Evolutionary conservation across 768 basidiomycete species (phyloP), one percentile per base, ranked within the genome.

Genomic region (Collybia mongolica): DNA sequence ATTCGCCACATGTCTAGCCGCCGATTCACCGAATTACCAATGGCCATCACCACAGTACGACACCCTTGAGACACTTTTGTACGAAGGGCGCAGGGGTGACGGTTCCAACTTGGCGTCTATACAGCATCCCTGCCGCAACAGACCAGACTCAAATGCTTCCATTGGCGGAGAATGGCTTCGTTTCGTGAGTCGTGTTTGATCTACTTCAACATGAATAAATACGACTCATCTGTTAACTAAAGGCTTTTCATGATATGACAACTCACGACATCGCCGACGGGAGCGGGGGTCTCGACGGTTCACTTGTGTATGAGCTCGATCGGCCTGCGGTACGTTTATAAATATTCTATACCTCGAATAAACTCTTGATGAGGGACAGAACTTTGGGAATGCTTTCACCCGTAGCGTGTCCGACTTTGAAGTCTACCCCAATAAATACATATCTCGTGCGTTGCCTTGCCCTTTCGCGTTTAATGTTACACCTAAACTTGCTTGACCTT

Each of bases 191-290:
- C 22, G 3, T 38, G 12, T 22, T 6, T 26, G 28, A 32, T 22
- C 6, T 46, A 7, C 14, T 44, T 26, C 48, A 2, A 22, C 18
- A 9, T 3, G 32, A 14, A 26, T 29, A 32, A 20, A 43, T 28
- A 43, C 14, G 26, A 14, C 12, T 43, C 18, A 23, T 15, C 8
- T 44, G 22, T 29, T 44, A 15, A 56, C 49, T 44, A 18, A 38
- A 77, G 75, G 72, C 76, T 26, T 80, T 76, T 54, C 78, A 81
- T 56, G 78, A 81, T 60, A 72, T 73, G 66, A 68, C 76, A 17
- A 75, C 77, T 6, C 68, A 76, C 45, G 71, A 79, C 54, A 63
- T 65, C 23, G 64, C 69, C n/a, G 67, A 70, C 57, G 76, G 75
- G 6, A 69, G 68, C 1, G 79, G 77, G 18, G 78, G 79, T n/a